Conservation (phyloP, 116 monocot genomes). For the Zostera marina region DNA sequence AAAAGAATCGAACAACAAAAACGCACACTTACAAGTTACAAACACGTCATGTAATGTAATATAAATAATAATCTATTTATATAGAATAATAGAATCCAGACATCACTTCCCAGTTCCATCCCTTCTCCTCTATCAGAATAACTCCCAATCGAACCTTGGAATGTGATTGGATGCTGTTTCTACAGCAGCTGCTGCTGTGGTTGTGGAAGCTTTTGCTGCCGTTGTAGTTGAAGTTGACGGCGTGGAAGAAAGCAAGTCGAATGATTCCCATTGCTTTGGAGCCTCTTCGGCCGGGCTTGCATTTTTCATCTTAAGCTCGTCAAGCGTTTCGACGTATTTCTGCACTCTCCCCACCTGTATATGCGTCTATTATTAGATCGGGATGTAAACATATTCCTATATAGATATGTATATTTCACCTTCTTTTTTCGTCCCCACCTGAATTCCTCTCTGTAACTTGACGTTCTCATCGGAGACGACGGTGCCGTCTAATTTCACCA, state of each 20-base stretch:
- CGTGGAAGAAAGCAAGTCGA: too few relatives aligned
- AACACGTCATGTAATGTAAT: too few relatives aligned
- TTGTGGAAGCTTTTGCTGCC: too few relatives aligned
- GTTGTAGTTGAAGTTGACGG: too few relatives aligned
- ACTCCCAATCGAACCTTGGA: background rate
- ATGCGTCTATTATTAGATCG: background rate
- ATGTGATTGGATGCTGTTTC: background rate
- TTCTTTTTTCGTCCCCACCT: constrained; percentile 18
- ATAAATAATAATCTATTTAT: too few relatives aligned
- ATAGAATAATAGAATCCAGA: too few relatives aligned
- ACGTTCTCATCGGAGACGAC: constrained; percentile 42
- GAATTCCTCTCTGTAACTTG: constrained; percentile 53
- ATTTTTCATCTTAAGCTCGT: constrained; percentile 67
- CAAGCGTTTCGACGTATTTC: constrained; percentile 76
- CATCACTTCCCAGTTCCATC: too few relatives aligned
- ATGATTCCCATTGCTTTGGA: too few relatives aligned
- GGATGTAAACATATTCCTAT: background rate
- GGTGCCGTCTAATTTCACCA: constrained; percentile 69
- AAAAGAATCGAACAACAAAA: too few relatives aligned
- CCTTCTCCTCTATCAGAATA: background rate
- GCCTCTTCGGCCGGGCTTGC: background rate
- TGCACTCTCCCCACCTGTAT: constrained; percentile 72
- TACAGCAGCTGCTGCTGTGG: too few relatives aligned
- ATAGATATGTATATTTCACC: background rate
- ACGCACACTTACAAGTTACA: too few relatives aligned